phyloP scores from a whole-genome alignment of 768 basidiomycete species.

The Pleurotus salmoneostramineus region DNA sequence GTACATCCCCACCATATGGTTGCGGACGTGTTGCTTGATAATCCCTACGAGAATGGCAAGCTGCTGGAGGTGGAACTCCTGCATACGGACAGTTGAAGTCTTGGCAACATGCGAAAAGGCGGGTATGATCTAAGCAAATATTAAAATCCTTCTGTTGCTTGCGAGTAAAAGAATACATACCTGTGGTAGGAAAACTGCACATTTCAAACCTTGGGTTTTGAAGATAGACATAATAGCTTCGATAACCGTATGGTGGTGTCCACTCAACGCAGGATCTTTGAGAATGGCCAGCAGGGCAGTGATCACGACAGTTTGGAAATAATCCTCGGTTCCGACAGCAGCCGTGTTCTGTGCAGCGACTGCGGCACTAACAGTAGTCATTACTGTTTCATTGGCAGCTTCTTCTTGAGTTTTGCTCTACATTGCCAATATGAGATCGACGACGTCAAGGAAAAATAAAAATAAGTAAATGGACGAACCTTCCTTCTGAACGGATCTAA shows the following conservation, averaged over 20 bases:
- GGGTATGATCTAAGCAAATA: conserved; percentile 74
- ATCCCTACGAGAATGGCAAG: conserved; percentile 93
- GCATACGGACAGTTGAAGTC: conserved; percentile 72
- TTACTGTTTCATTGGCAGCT: conserved; percentile 50
- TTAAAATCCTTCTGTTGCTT: background rate
- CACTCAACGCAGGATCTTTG: conserved; percentile 83
- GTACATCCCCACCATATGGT: conserved; percentile 85
- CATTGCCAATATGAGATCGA: conserved; percentile 9
- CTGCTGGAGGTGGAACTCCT: conserved; percentile 94
- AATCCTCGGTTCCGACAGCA: conserved; percentile 79
- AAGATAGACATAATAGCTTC: conserved; percentile 99
- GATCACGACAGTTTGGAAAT: conserved; percentile 96
- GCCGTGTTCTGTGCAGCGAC: conserved; percentile 54
- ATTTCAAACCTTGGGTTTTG: conserved; percentile 96
- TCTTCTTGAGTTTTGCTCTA: conserved; percentile 66
- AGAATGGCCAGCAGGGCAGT: conserved; percentile 82
- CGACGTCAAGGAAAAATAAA: background rate
- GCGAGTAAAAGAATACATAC: conserved; percentile 32
- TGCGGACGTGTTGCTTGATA: conserved; percentile 95
- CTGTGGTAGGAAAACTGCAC: conserved; percentile 92
- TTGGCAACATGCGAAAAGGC: conserved; percentile 90
- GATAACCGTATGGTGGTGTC: conserved; percentile 89
- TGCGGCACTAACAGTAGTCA: conserved; percentile 64
- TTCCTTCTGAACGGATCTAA: conserved; percentile 94
- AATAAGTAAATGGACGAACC: conserved; percentile 33